phyloP scores from a whole-genome alignment of 2,329 filamentous ascomycete genomes.

The Ceratocystis eucalypticola region DNA sequence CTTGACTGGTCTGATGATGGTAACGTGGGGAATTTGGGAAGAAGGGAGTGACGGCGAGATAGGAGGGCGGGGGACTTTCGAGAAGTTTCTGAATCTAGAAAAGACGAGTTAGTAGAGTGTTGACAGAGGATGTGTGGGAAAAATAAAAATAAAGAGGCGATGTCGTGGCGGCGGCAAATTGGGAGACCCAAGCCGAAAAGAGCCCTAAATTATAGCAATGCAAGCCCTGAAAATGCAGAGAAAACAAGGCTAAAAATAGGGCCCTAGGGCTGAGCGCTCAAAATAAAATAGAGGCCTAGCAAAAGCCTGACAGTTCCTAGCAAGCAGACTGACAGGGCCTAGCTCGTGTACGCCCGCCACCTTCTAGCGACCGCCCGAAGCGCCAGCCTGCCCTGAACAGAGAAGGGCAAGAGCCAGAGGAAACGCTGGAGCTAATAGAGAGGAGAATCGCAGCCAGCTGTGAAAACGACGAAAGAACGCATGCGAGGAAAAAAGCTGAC shows the following conservation, averaged over 20 bases:
- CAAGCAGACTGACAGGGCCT: background rate
- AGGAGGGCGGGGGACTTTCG: constrained; percentile 34
- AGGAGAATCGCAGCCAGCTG: background rate
- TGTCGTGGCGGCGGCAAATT: background rate
- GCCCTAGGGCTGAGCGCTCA: background rate
- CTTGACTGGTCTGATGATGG: constrained; percentile 84
- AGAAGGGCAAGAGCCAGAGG: background rate
- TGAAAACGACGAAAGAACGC: background rate
- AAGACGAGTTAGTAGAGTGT: background rate
- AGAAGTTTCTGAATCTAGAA: constrained; percentile 40
- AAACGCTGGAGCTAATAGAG: background rate
- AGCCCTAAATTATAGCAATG: background rate
- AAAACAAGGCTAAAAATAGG: background rate
- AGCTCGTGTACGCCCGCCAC: background rate
- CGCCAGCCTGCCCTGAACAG: background rate
- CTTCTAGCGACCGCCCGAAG: background rate
- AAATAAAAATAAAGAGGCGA: background rate
- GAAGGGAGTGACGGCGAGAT: constrained; percentile 37
- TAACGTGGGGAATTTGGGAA: constrained; percentile 61
- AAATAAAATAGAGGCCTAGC: background rate
- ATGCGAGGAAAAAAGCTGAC: background rate
- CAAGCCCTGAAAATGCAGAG: background rate
- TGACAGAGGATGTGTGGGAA: background rate
- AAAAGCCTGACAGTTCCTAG: too few species aligned
- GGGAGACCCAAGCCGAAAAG: background rate